Conservation (phyloP, 2,329 filamentous ascomycete species). For the Geoglossum cookeanum region DNA sequence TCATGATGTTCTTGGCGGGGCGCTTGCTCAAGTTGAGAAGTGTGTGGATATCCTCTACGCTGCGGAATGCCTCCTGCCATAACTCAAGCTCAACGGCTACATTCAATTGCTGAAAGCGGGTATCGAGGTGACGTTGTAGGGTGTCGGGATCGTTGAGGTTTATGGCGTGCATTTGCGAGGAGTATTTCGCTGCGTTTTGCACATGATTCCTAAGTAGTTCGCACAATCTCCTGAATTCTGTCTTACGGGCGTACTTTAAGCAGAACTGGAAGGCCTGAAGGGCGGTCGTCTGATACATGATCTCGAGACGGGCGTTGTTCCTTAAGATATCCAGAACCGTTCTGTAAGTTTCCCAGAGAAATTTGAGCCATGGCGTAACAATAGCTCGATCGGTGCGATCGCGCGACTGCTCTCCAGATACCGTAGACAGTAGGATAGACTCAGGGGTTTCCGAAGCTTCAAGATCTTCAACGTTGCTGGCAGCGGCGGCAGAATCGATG, state of each 20-base stretch:
- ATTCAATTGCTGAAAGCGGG: conserved; percentile 94
- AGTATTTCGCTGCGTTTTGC: conserved; percentile 98
- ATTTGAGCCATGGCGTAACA: conserved; percentile 98
- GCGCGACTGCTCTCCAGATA: conserved; percentile 92
- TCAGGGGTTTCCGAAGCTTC: conserved; percentile 96
- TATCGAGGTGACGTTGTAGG: conserved; percentile 90
- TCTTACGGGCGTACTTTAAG: conserved; percentile 95
- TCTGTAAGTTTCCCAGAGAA: conserved; percentile 97
- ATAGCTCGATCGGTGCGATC: conserved; percentile 96
- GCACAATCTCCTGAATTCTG: conserved; percentile 94
- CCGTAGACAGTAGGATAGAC: conserved; percentile 91
- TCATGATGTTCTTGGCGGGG: conserved; percentile 97
- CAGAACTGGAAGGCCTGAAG: conserved; percentile 98
- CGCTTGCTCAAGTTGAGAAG: conserved; percentile 95
- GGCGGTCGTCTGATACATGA: conserved; percentile 95
- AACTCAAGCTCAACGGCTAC: conserved; percentile 94
- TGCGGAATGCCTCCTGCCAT: conserved; percentile 99
- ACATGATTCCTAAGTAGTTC: conserved; percentile 97
- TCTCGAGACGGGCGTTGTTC: conserved; percentile 94
- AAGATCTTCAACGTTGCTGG: conserved; percentile 74
- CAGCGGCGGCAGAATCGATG: conserved; percentile 54
- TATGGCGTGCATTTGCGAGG: conserved; percentile 97
- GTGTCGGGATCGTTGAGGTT: conserved; percentile 97
- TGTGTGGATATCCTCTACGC: conserved; percentile 96
- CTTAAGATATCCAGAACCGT: conserved; percentile 96